phyloP scores from a whole-genome alignment of 2,329 filamentous ascomycete species.

The Colletotrichum sp. region DNA sequence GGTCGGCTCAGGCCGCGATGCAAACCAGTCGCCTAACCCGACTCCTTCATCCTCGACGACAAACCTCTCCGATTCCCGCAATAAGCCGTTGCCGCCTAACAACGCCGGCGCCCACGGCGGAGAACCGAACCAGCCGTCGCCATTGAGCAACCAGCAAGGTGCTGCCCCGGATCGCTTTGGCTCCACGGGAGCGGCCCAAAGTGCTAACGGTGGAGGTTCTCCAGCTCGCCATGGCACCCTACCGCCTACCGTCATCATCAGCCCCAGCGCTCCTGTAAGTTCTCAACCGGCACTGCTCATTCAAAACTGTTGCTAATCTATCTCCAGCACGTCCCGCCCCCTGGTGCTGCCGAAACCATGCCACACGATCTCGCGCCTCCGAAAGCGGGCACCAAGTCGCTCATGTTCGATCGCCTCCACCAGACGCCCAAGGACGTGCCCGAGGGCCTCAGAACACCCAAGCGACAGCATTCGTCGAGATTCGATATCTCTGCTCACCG shows the following conservation, averaged over 20 bases:
- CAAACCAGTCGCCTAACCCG: conserved; percentile 65
- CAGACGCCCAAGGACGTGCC: conserved; percentile 96
- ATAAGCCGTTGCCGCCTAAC: conserved; percentile 75
- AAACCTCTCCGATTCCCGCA: conserved; percentile 82
- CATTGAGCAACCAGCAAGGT: conserved; percentile 36
- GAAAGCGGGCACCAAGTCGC: conserved; percentile 87
- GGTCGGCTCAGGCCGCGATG: conserved; percentile 52
- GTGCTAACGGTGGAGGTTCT: conserved; percentile 55
- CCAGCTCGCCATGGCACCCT: conserved; percentile 68
- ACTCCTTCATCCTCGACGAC: conserved; percentile 92
- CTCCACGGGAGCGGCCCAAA: conserved; percentile 38
- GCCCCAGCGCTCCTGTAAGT: conserved; percentile 88
- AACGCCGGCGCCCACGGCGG: conserved; percentile 46
- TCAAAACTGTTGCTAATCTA: not conserved
- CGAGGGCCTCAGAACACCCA: conserved; percentile 92
- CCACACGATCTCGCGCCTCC: conserved; percentile 95
- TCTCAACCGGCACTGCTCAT: conserved; percentile 17
- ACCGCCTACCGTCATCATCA: conserved; percentile 91
- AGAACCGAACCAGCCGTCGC: conserved; percentile 49
- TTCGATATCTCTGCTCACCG: conserved; percentile 98
- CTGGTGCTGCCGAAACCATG: conserved; percentile 96
- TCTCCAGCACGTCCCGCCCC: conserved; percentile 83
- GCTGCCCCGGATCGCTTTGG: conserved; percentile 48
- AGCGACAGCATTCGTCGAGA: conserved; percentile 94
- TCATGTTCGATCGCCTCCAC: conserved; percentile 87